phyloP scores from a whole-genome alignment of 1,284 basidiomycete species.

The Trametes versicolor region DNA sequence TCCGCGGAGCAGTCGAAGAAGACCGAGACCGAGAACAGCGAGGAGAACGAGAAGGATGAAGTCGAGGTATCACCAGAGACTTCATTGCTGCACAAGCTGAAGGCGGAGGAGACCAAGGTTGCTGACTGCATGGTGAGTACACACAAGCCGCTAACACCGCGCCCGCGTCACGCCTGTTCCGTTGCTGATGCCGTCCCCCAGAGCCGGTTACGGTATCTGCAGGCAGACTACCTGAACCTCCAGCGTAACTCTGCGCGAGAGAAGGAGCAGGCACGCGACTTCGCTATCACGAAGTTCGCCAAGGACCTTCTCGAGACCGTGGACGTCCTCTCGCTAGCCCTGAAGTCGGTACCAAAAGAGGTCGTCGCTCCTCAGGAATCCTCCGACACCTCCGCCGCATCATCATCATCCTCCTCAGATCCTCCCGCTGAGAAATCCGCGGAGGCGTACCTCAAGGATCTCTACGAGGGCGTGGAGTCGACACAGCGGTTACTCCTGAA shows the following conservation, averaged over 20 bases:
- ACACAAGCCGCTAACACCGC: not conserved
- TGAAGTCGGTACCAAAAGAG: constrained; percentile 83
- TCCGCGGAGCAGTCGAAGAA: constrained; percentile 43
- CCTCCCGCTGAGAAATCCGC: constrained; percentile 59
- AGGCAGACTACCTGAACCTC: constrained; percentile 96
- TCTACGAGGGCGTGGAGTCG: constrained; percentile 90
- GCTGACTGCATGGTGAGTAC: constrained; percentile 73
- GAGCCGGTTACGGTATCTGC: constrained; percentile 87
- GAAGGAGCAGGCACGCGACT: constrained; percentile 92
- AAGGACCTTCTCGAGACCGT: constrained; percentile 90
- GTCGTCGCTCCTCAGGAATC: constrained; percentile 48
- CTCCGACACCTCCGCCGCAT: constrained; percentile 42
- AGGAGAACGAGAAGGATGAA: constrained; percentile 37
- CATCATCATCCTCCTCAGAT: constrained; percentile 43
- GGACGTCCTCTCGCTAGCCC: constrained; percentile 90
- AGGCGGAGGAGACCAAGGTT: constrained; percentile 77
- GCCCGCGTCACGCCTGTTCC: not conserved
- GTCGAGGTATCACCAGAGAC: constrained; percentile 45
- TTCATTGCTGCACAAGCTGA: constrained; percentile 60
- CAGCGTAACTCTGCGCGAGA: constrained; percentile 92
- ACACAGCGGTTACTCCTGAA: constrained; percentile 92
- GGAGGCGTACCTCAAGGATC: constrained; percentile 70
- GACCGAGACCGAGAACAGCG: constrained; percentile 42
- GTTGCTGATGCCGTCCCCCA: constrained; percentile 44
- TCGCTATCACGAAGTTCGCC: constrained; percentile 93